Conservation (phyloP, 768 basidiomycete genomes). For the Calocera viscosa region DNA sequence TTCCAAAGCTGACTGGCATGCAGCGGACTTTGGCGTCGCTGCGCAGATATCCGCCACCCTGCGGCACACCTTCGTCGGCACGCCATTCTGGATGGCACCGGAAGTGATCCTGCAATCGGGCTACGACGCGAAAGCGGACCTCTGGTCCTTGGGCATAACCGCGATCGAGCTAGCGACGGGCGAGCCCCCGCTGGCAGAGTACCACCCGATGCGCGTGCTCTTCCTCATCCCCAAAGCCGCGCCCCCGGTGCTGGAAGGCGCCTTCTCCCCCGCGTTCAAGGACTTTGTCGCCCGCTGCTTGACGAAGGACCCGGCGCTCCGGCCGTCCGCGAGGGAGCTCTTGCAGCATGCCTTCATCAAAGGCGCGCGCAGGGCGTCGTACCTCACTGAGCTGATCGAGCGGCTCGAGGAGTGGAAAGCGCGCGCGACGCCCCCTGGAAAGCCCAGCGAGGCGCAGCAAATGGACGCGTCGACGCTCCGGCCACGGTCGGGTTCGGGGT, state of each 20-base stretch:
- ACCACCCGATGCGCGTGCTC: conserved; percentile 96
- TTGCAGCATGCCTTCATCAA: conserved; percentile 89
- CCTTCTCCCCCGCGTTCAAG: conserved; percentile 76
- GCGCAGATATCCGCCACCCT: conserved; percentile 84
- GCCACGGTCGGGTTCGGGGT: conserved; percentile 8
- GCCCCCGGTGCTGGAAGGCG: conserved; percentile 77
- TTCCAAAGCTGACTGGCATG: not conserved
- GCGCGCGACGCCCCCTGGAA: conserved; percentile 13
- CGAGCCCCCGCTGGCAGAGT: conserved; percentile 90
- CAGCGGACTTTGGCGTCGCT: conserved; percentile 94
- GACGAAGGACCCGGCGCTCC: conserved; percentile 85
- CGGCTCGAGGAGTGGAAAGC: conserved; percentile 27
- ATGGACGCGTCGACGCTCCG: conserved; percentile 9
- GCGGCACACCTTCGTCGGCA: conserved; percentile 94
- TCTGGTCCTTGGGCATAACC: conserved; percentile 97
- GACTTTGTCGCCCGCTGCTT: conserved; percentile 84
- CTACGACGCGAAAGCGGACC: conserved; percentile 90
- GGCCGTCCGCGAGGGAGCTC: conserved; percentile 82
- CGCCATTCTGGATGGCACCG: conserved; percentile 97
- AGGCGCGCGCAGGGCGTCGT: conserved; percentile 66
- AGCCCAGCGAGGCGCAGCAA: conserved; percentile 11
- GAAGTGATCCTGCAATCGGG: conserved; percentile 96
- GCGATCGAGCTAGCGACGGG: conserved; percentile 98
- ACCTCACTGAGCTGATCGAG: conserved; percentile 77
- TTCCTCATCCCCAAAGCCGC: conserved; percentile 97